Base-by-base conservation (phyloP, 352 stramenopile genomes). In the Pelagophyceae sp. region DNA sequence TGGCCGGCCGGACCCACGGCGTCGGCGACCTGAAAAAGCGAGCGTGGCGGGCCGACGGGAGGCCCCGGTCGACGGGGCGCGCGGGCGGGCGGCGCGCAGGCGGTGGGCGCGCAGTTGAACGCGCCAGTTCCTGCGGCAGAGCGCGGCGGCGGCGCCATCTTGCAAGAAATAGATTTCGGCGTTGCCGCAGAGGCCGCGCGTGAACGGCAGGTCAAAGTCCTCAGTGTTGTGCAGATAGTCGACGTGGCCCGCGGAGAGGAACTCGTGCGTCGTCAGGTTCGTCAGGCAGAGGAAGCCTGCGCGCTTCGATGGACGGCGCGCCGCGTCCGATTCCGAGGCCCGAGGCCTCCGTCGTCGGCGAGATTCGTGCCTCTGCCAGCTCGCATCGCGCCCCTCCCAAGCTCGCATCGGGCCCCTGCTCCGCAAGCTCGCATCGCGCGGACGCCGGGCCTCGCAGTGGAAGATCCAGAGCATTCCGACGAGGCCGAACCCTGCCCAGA, bases 141-240 rank as follows among this genome's bases (percentile, higher is more conserved):
- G 38, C 20, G 25, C 11, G 38, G 67, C 67, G 20, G 31, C 11
- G 67, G n/a, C 2, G 67, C 67, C 67, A 37, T 74, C 67, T 19
- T 51, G 35, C 15, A 11, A 23, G 27, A 74, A 50, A 23, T 50
- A 74, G 67, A 74, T 23, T 11, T 19, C 17, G 5, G 58, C 11
- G n/a, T 74, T 74, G 15, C 67, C 67, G 27, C 19, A 3, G 27
- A 74, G 38, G 67, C 67, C 67, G 17, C 67, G 67, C 67, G 67
- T 37, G 37, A 74, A 74, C 11, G 67, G 67, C 15, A 74, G 67
- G 38, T 74, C 67, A 37, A 74, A 74, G 38, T 74, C 67, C 38
- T 74, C 67, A 11, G 67, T 74, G 23, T 58, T 58, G 67, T 74
- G 67, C 35, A 74, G 67, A 37, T 74, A 74, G 38, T 74, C 67